phyloP scores from a whole-genome alignment of 2,329 filamentous ascomycete genomes.

The Coniochaeta sp. region DNA sequence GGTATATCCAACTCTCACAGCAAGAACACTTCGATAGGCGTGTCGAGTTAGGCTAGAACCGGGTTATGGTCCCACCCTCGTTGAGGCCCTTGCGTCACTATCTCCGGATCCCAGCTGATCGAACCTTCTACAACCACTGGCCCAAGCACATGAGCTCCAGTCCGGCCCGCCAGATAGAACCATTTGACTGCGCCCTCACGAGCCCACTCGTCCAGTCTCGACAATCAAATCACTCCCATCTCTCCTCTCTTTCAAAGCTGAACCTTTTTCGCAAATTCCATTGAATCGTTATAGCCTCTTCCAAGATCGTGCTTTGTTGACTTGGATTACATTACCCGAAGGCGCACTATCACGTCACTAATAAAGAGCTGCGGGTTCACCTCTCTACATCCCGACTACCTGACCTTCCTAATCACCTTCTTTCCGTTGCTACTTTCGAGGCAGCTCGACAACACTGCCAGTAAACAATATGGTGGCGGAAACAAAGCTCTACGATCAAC shows the following conservation, averaged over 20 bases:
- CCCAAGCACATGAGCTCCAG: neutral
- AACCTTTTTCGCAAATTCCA: neutral
- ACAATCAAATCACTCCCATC: neutral
- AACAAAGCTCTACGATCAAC: constrained; percentile 87
- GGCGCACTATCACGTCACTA: neutral
- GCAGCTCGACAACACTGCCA: constrained; percentile 1
- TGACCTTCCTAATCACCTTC: neutral
- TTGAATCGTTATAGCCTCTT: neutral
- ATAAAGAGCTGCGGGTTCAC: neutral
- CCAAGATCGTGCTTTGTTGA: neutral
- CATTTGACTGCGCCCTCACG: neutral
- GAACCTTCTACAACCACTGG: constrained; percentile 2
- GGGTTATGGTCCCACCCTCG: neutral
- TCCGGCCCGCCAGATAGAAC: neutral
- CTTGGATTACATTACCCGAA: neutral
- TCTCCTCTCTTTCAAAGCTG: neutral
- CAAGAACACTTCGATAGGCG: neutral
- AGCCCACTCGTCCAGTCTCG: neutral
- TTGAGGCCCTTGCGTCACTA: neutral
- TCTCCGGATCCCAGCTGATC: constrained; percentile 1
- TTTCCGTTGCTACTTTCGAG: constrained; percentile 5
- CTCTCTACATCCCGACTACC: neutral
- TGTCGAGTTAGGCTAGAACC: neutral
- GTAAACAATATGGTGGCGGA: constrained; percentile 76
- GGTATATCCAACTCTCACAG: neutral